A percentile compares a stretch with the other conserved stretches of the same genome.
phyloP scores from a whole-genome alignment of 306 rosid genomes.

The Benincasa hispida region DNA sequence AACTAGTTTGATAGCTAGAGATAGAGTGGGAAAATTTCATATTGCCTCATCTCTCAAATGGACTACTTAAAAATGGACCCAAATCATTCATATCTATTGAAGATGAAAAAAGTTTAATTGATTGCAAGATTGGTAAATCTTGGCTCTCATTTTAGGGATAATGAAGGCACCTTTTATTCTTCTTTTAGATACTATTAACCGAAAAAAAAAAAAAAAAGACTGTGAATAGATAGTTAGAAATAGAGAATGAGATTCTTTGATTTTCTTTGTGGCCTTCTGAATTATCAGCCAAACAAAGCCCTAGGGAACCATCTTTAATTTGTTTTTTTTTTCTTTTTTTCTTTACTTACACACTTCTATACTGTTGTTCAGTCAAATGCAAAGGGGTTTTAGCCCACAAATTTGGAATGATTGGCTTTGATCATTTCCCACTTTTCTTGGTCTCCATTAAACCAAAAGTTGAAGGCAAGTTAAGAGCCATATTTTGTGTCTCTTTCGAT shows the following conservation, averaged over 20 bases:
- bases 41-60: not conserved
- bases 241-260: not conserved
- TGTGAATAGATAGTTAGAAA: not conserved
- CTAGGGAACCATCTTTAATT: not conserved
- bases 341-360: not conserved
- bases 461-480: not conserved
- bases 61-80: not conserved
- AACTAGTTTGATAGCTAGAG: not conserved
- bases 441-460: not conserved
- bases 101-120: not conserved
- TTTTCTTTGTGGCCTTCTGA: not conserved
- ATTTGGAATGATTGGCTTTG: conserved; percentile 9
- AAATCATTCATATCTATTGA: not conserved
- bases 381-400: conserved; percentile 8
- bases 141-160: not conserved
- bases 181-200: not conserved
- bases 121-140: not conserved
- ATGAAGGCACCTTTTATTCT: not conserved
- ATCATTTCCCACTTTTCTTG: conserved; percentile 10
- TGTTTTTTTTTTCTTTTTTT: not conserved
- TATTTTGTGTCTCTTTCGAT: not conserved
- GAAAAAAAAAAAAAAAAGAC: not conserved
- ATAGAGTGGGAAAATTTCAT: not conserved
- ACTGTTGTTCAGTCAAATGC: conserved; percentile 26
- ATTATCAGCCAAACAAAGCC: not conserved